phyloP scores from a whole-genome alignment of 768 basidiomycete species.

The Lactarius vividus region DNA sequence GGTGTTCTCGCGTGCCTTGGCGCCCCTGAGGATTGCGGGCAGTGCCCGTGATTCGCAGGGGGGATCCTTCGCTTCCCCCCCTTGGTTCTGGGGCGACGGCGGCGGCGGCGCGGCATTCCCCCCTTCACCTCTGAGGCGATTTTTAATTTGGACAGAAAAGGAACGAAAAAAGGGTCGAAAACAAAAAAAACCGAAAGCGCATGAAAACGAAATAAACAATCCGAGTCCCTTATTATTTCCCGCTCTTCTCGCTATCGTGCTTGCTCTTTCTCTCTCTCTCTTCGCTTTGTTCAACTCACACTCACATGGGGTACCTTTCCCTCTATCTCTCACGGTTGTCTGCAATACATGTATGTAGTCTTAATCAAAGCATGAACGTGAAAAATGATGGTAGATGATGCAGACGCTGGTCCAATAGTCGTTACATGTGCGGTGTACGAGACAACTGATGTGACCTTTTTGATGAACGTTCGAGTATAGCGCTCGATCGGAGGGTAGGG shows the following conservation, averaged over 20 bases:
- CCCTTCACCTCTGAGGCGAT: neutral
- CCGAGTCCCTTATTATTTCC: neutral
- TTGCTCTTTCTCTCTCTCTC: neutral
- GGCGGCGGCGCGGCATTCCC: neutral
- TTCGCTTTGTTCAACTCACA: neutral
- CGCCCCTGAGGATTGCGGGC: neutral
- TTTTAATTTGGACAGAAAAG: neutral
- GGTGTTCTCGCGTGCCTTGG: neutral
- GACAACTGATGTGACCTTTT: slow-evolving; percentile 16
- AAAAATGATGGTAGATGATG: neutral
- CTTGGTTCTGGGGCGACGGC: neutral
- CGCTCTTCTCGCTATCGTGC: neutral
- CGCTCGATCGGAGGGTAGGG: neutral
- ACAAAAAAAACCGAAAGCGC: neutral
- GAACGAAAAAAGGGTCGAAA: neutral
- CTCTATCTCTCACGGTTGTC: neutral
- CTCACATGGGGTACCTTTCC: neutral
- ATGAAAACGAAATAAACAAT: neutral
- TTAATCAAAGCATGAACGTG: slow-evolving; percentile 1
- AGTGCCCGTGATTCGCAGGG: neutral
- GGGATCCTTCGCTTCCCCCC: neutral
- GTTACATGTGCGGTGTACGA: slow-evolving; percentile 12
- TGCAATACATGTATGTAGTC: slow-evolving; percentile 6
- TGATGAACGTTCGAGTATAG: neutral
- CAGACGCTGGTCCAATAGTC: neutral